phyloP scores from a whole-genome alignment of 164 flowering plant genomes.

The Vitis amurensis region DNA sequence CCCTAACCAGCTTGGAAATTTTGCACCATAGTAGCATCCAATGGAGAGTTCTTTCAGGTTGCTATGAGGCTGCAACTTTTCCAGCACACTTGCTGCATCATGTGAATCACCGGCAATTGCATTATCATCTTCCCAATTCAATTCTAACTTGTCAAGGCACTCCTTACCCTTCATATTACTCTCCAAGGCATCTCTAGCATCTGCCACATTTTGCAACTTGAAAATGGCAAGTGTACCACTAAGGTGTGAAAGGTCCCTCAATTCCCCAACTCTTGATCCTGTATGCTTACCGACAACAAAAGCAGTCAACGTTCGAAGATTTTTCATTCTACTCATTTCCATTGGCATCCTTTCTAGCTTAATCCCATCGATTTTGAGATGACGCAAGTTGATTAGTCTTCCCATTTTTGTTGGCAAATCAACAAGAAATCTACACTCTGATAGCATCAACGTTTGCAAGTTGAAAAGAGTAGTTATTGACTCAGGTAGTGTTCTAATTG shows the following conservation, averaged over 20 bases:
- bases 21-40: slow-evolving; percentile 7
- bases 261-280: not conserved
- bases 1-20: slow-evolving; percentile 21
- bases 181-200: slow-evolving; percentile 9
- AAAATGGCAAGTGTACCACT: slow-evolving; percentile 4
- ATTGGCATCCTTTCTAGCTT: slow-evolving; percentile 8
- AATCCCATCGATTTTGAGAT: slow-evolving; percentile 11
- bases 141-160: slow-evolving; percentile 1
- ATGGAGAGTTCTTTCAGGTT: slow-evolving; percentile 13
- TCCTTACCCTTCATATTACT: slow-evolving; percentile 16
- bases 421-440: not conserved
- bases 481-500: not conserved
- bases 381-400: slow-evolving; percentile 21
- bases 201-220: slow-evolving; percentile 12
- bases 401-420: slow-evolving; percentile 20
- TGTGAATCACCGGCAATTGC: not conserved
- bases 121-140: slow-evolving; percentile 11
- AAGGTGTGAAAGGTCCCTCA: slow-evolving; percentile 1
- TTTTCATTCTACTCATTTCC: slow-evolving; percentile 15
- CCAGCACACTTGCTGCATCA: slow-evolving; percentile 7
- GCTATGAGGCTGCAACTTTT: slow-evolving; percentile 7
- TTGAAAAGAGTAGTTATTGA: not conserved
- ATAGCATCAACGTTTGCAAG: not conserved
- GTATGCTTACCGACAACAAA: slow-evolving; percentile 3
- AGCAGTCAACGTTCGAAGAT: slow-evolving; percentile 1